These are phyloP conservation scores for Boletus bicolor DNA, from an alignment of 768 basidiomycete species.

Conservation along the genomic window DNA sequence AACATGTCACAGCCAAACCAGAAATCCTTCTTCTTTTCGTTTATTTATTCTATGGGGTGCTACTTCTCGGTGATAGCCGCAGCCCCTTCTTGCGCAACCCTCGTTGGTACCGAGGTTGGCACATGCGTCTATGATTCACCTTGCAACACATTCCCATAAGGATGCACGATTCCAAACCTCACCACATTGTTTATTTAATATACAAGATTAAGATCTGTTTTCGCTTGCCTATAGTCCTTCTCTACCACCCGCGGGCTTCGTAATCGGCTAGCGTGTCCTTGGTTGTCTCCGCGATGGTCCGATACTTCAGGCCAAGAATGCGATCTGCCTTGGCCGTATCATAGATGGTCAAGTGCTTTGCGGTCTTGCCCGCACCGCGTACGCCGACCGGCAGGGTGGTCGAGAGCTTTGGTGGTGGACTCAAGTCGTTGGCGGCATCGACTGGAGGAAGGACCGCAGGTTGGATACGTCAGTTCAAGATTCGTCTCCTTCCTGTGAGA, in stretches of 20 bases:
- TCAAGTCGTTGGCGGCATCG: constrained; percentile 36
- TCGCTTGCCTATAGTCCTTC: neutral
- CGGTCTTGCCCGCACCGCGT: constrained; percentile 31
- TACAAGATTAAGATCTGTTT: neutral
- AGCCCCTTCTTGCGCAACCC: neutral
- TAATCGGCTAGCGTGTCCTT: constrained; percentile 43
- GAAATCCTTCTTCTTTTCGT: neutral
- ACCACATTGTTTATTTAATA: neutral
- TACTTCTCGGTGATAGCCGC: neutral
- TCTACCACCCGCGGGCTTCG: constrained; percentile 41
- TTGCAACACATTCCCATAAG: neutral
- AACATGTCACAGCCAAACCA: too few species aligned
- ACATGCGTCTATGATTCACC: neutral
- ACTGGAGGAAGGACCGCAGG: constrained; percentile 22
- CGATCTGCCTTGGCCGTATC: constrained; percentile 37
- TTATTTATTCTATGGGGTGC: neutral
- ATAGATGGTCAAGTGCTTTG: constrained; percentile 29
- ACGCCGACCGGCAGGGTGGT: constrained; percentile 32
- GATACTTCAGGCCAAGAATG: constrained; percentile 43
- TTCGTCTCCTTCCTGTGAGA: too few species aligned
- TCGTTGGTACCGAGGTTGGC: neutral
- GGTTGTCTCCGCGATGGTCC: constrained; percentile 38
- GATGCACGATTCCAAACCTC: neutral
- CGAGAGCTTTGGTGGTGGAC: constrained; percentile 30
- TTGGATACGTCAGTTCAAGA: neutral